Base-by-base conservation (phyloP, 164 flowering plant genomes). In the Warburgia ugandensis region DNA sequence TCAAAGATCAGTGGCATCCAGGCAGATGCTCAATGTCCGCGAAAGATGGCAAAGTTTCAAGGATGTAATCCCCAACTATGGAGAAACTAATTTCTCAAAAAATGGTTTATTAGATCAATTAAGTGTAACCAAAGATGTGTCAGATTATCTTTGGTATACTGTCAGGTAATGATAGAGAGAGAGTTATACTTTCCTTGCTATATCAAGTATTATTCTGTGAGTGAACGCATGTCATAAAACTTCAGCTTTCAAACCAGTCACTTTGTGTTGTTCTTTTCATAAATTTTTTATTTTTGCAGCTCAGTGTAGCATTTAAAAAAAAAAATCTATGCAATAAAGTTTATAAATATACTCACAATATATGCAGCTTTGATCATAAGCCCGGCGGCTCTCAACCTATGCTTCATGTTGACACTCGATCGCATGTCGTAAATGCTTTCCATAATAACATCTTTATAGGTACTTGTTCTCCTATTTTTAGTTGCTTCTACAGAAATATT, bases 81-180 rank as follows among this genome's bases (percentile, higher is more conserved):
- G 13, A 12, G 68, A 61, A 26, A 59, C 80, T 9, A 33, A 64
- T 2, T 0, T 69, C 0, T 54, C 19, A 47, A 45, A 75, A 50
- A 19, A 67, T 36, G 5, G 13, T 0, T 39, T 77, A 23, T 56
- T 75, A 42, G 81, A 79, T 54, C 84, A 79, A 27, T 72, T 65
- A 68, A 63, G 45, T 45, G 55, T 62, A 5, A 77, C 84, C 16
- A 70, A 79, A 52, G 81, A 79, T 56, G 52, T 16, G 41, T 66
- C 81, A 19, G 84, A 79, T 50, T 74, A 76, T 46, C 74, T 79
- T 31, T 90, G 97, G 97, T 84, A 90, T 59, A 79, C 83, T 50
- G 45, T 72, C 63, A 84, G 84, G 97, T 89, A 71, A 67, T 28
- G 7, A n/a, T n/a, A n/a, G n/a, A n/a, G n/a, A n/a, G n/a, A n/a